These are phyloP conservation scores for Penicillium waksmanii DNA, from an alignment of 495 filamentous ascomycete species.

Conservation along the genomic window DNA sequence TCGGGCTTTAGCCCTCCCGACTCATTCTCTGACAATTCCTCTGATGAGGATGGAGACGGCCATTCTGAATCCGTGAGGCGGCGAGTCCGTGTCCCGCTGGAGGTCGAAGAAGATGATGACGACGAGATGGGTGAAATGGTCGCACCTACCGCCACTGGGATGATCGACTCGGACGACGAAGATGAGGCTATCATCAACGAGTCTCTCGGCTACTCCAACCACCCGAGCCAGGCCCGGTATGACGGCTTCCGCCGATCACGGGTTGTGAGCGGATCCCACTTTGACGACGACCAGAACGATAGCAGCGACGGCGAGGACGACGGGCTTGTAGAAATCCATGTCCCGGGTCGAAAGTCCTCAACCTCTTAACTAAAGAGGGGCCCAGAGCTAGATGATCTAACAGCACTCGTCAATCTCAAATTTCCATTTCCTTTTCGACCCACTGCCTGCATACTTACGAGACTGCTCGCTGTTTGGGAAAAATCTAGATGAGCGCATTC, in stretches of 20 bases:
- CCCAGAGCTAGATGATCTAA: neutral
- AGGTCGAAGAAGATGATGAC: conserved; percentile 53
- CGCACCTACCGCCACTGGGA: conserved; percentile 39
- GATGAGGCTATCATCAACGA: conserved; percentile 55
- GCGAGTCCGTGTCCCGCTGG: conserved; percentile 47
- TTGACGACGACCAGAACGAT: conserved; percentile 48
- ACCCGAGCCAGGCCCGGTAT: conserved; percentile 40
- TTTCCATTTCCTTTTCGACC: neutral
- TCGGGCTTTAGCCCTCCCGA: conserved; percentile 50
- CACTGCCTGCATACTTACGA: neutral
- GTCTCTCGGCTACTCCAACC: conserved; percentile 47
- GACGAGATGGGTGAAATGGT: conserved; percentile 57
- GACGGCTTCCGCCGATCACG: conserved; percentile 37
- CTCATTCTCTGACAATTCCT: conserved; percentile 46
- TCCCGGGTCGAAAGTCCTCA: conserved; percentile 47
- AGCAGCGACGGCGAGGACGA: conserved; percentile 54
- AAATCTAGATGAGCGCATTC: neutral
- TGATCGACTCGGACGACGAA: conserved; percentile 53
- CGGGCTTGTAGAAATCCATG: conserved; percentile 52
- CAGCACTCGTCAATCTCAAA: neutral
- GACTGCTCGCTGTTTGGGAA: neutral
- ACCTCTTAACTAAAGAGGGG: conserved; percentile 24
- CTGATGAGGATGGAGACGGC: conserved; percentile 45
- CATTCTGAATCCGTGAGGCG: conserved; percentile 37
- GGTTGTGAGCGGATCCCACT: conserved; percentile 37